Base-by-base conservation (phyloP, 129 eudicot genomes). In the Solidago caesia region DNA sequence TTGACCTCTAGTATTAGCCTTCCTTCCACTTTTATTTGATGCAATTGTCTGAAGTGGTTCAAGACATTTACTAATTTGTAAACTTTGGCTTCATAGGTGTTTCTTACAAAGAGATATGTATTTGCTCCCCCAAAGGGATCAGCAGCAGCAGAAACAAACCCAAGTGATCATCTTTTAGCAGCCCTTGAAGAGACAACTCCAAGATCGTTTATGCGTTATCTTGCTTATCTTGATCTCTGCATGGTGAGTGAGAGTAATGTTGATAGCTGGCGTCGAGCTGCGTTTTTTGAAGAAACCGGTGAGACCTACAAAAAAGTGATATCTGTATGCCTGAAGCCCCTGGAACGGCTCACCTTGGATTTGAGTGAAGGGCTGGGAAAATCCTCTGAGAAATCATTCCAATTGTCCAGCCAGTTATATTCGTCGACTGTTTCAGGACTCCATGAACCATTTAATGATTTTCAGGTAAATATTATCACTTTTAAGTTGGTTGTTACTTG, bases 91-190 rank as follows among this genome's bases (percentile, higher is more conserved):
- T 11, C 81, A 8, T 44, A 95, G 97, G 97, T 95, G 56, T 84
- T 95, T 44, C 93, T 89, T 73, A 89, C 97, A 61, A 91, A 84
- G 82, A 81, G 97, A 70, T 83, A 83, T 29, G 39, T 68, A 46
- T 95, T 95, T 81, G 95, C 97, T 21, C 96, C 99, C 14, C 91
- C 97, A 66, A 91, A 91, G 83, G 97, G 99, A 72, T 91, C 97
- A 65, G 91, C 96, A 60, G 99, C 96, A 46, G 96, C 97, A 44
- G 96, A 87, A 87, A 85, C 86, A 41, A 95, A 89, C 75, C 96
- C 99, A 51, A 95, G 94, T 73, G 99, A 87, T 75, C 84, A 85
- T 39, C 97, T 95, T 70, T 89, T 95, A n/a, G 87, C 87, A 44
- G 87, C 96, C 21, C 79, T 95, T 61, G 97, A 95, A 78, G 92